Percentiles rank a stretch among this genome's conserved stretches.
Evolutionary conservation across 2,329 filamentous ascomycete species (phyloP).

Genomic region (Trichoderma pleuroti): DNA sequence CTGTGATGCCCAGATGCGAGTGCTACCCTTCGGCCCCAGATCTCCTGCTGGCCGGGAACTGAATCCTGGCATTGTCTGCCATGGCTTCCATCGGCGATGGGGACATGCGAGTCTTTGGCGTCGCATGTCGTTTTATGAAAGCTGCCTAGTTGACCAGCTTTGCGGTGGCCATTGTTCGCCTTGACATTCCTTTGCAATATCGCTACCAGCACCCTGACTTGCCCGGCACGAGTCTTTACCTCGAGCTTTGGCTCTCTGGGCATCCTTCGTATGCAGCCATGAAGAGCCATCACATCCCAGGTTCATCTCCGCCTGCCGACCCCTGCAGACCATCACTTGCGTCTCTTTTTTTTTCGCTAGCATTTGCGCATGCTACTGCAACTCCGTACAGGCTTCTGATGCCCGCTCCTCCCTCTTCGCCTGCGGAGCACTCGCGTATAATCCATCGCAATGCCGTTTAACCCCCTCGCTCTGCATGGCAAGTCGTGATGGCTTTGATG

Average conservation of each 20-base stretch:
- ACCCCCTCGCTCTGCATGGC: not conserved
- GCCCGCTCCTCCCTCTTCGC: not conserved
- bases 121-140: not conserved
- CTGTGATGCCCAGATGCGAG: not conserved
- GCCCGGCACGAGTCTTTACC: not conserved
- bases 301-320: slow-evolving; percentile 3
- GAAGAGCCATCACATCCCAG: slow-evolving; percentile 1
- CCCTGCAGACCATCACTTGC: not conserved
- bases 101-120: not conserved
- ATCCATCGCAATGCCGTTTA: not conserved
- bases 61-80: not conserved
- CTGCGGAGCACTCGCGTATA: not conserved
- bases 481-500: not conserved
- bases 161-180: not conserved
- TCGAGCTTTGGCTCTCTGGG: not conserved
- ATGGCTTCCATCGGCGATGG: not conserved
- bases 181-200: not conserved
- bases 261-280: slow-evolving; percentile 8
- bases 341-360: not conserved
- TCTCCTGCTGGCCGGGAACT: not conserved
- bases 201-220: not conserved
- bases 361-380: not conserved
- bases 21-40: not conserved
- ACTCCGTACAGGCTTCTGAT: not conserved
- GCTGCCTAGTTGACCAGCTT: not conserved